Evolutionary conservation across 306 rosid genomes (phyloP), one percentile per base, ranked within the genome.

Genomic region (Castanospermum australe): DNA sequence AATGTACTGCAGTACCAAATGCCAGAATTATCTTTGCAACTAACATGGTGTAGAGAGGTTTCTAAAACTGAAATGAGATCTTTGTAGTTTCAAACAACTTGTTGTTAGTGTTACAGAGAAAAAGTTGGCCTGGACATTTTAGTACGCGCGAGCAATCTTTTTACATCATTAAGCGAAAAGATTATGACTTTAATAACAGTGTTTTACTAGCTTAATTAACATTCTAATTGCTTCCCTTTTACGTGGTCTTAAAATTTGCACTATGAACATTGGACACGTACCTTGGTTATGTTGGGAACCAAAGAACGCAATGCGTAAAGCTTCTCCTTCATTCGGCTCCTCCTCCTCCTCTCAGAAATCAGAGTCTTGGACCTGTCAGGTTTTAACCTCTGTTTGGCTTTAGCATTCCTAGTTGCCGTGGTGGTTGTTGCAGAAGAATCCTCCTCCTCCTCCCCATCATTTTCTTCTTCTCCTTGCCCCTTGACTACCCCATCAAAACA

Each of bases 251-350:
- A 42, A 61, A 5, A 12, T 32, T 14, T 20, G 33, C 33, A 18
- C 11, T 32, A 7, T 9, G 2, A 11, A 9, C 8, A 10, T 1
- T 9, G 2, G 18, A 48, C 2, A 14, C 32, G 5, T 84, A 94
- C 99, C 91, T 95, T 93, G 8, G 95, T 88, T 65, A 95, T 95
- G 83, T 90, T 91, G 20, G 99, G 99, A 83, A 95, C 99, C 83
- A 91, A 79, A 69, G 98, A 68, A 21, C 98, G 87, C 82, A 95
- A 86, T 60, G 93, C 92, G 35, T 93, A 91, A 70, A 95, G 99
- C 84, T 90, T 90, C 67, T 95, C 99, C 86, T 95, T 95, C 99
- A 93, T 91, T 36, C 87, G 71, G 13, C 91, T 88, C 51, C 99
- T 90, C 73, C 99, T 91, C 47, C 85, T 88, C 64, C 96, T 84